Percentiles rank a stretch among this genome's conserved stretches.
Evolutionary conservation across 1,139 yeast species (phyloP).

Genomic region (Arxiozyma telluris): DNA sequence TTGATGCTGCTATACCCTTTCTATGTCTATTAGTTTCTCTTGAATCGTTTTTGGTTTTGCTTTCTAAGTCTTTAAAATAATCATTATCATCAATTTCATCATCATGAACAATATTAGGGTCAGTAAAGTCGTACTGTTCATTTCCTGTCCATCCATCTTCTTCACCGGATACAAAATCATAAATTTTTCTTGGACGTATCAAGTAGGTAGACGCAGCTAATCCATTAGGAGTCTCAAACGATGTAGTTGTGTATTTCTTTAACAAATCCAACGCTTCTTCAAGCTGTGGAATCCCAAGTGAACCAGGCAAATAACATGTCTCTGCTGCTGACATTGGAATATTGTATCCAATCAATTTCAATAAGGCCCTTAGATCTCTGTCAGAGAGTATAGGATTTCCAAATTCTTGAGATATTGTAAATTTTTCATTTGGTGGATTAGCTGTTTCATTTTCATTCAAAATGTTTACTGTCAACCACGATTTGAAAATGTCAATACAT

Average conservation of each 20-base stretch:
- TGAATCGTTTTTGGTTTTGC: neutral
- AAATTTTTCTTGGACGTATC: slow-evolving; percentile 11
- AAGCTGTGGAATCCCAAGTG: slow-evolving; percentile 11
- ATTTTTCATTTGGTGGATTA: slow-evolving; percentile 13
- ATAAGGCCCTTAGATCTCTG: slow-evolving; percentile 26
- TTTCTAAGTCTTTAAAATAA: slow-evolving; percentile 25
- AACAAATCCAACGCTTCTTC: slow-evolving; percentile 13
- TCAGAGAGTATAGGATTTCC: slow-evolving; percentile 18
- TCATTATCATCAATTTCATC: slow-evolving; percentile 15
- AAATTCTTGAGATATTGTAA: slow-evolving; percentile 3
- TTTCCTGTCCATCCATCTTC: slow-evolving; percentile 19
- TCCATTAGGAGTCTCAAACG: slow-evolving; percentile 28
- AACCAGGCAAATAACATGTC: slow-evolving; percentile 18
- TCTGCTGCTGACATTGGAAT: slow-evolving; percentile 20
- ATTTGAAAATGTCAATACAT: slow-evolving; percentile 12
- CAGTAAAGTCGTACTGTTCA: slow-evolving; percentile 18
- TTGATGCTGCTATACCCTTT: slow-evolving; percentile 23
- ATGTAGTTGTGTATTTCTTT: slow-evolving; percentile 18
- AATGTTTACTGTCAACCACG: slow-evolving; percentile 14
- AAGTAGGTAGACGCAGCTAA: slow-evolving; percentile 23
- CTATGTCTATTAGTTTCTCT: slow-evolving; percentile 4
- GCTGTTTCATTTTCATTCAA: slow-evolving; percentile 7
- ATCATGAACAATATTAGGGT: slow-evolving; percentile 13
- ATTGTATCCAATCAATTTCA: slow-evolving; percentile 21
- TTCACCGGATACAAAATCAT: slow-evolving; percentile 1